Evolutionary conservation across 495 filamentous ascomycete genomes (phyloP).

Genomic region (Rostrohypoxylon terebratum): DNA sequence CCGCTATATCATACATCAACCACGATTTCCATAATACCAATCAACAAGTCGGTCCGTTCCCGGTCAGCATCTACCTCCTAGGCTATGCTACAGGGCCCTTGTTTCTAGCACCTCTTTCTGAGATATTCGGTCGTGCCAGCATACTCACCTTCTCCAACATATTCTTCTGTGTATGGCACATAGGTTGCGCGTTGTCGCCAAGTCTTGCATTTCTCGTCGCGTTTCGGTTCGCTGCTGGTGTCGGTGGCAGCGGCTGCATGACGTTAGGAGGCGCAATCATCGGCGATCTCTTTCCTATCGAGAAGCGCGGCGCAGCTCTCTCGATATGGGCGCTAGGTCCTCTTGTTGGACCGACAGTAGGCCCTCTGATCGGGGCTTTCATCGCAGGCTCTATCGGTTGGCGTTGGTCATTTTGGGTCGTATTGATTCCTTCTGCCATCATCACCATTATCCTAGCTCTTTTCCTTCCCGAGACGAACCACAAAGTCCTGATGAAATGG

Average conservation of each 20-base stretch:
- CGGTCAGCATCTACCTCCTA: constrained; percentile 60
- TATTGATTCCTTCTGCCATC: constrained; percentile 60
- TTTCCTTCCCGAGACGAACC: constrained; percentile 67
- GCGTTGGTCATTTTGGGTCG: constrained; percentile 71
- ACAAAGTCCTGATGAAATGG: constrained; percentile 61
- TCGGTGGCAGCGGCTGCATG: constrained; percentile 67
- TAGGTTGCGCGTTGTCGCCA: constrained; percentile 75
- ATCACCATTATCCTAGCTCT: constrained; percentile 58
- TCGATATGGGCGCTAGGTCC: constrained; percentile 62
- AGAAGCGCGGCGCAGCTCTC: constrained; percentile 68
- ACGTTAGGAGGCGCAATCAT: constrained; percentile 68
- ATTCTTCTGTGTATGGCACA: constrained; percentile 76
- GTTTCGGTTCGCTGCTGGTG: constrained; percentile 73
- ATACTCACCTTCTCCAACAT: constrained; percentile 72
- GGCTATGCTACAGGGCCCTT: constrained; percentile 60
- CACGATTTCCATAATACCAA: constrained; percentile 63
- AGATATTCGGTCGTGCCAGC: constrained; percentile 76
- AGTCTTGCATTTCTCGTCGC: constrained; percentile 68
- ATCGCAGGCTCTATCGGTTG: constrained; percentile 65
- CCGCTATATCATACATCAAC: constrained; percentile 66
- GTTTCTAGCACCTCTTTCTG: constrained; percentile 71
- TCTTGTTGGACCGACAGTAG: constrained; percentile 58
- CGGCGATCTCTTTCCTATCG: constrained; percentile 66
- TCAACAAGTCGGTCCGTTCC: constrained; percentile 44
- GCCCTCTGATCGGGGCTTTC: constrained; percentile 64